Evolutionary conservation across 2,329 filamentous ascomycete genomes (phyloP).

Genomic region (Fusarium palustre): DNA sequence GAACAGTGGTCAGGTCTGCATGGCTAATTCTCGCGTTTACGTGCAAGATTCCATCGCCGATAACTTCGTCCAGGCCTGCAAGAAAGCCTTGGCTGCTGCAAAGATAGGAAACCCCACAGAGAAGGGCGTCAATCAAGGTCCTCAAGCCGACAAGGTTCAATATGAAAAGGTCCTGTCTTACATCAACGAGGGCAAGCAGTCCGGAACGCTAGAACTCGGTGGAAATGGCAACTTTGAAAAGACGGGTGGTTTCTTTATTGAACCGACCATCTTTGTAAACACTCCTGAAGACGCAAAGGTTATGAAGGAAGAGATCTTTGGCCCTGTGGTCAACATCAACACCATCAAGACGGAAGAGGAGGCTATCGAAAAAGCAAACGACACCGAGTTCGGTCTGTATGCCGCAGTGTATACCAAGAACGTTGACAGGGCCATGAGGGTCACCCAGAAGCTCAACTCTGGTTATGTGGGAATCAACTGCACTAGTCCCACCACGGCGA

Average conservation of each 20-base stretch:
- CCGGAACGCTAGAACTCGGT: conserved; percentile 14
- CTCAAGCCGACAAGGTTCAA: conserved; percentile 32
- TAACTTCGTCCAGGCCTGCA: conserved; percentile 18
- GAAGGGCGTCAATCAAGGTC: conserved; percentile 22
- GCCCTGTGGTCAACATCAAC: conserved; percentile 70
- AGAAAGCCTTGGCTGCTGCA: conserved; percentile 5
- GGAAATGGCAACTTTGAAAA: conserved; percentile 18
- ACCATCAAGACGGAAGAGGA: conserved; percentile 54
- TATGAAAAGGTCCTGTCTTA: conserved; percentile 26
- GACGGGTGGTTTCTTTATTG: conserved; percentile 27
- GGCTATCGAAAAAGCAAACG: conserved; percentile 50
- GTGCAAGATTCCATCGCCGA: conserved; percentile 64
- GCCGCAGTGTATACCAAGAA: conserved; percentile 68
- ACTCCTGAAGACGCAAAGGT: conserved; percentile 55
- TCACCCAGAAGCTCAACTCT: conserved; percentile 66
- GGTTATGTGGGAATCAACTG: conserved; percentile 71
- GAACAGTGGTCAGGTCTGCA: conserved; percentile 70
- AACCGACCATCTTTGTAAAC: conserved; percentile 37
- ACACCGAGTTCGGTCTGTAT: conserved; percentile 67
- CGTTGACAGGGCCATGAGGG: conserved; percentile 58
- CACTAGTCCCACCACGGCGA: conserved; percentile 38
- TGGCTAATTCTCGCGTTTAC: conserved; percentile 69
- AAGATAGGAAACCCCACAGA: conserved; percentile 14
- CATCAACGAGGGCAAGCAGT: conserved; percentile 33
- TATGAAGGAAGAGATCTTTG: conserved; percentile 72